Conservation (phyloP, 2,329 filamentous ascomycete genomes). For the Biscogniauxia mediterranea region DNA sequence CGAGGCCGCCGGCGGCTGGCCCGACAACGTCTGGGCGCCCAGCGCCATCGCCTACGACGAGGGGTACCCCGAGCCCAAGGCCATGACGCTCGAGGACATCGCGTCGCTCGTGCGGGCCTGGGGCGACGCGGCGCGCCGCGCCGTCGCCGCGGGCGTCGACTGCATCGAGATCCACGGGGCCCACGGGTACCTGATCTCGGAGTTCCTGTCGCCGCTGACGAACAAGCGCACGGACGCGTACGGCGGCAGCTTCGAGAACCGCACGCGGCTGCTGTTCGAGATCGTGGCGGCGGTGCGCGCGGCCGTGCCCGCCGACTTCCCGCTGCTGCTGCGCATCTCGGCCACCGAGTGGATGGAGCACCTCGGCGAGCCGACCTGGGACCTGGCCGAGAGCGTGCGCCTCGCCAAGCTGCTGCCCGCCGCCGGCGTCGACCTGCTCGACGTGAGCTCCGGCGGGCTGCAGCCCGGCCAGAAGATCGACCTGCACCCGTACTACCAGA, state of each 20-base stretch:
- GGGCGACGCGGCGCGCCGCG: constrained; percentile 34
- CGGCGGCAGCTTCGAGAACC: constrained; percentile 70
- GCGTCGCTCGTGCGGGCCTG: constrained; percentile 35
- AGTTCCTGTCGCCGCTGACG: constrained; percentile 66
- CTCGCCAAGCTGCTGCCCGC: constrained; percentile 70
- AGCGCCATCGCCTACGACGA: constrained; percentile 59
- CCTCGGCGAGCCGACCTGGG: constrained; percentile 59
- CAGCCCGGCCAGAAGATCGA: constrained; percentile 60
- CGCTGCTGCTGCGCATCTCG: constrained; percentile 64
- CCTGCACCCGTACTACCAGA: constrained; percentile 67
- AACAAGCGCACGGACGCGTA: constrained; percentile 70
- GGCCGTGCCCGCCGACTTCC: constrained; percentile 62
- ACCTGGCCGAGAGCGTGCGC: constrained; percentile 62
- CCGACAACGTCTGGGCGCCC: constrained; percentile 45
- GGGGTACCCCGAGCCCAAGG: constrained; percentile 54
- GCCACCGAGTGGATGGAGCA: constrained; percentile 68
- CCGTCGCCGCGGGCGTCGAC: constrained; percentile 55
- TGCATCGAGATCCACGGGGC: constrained; percentile 73
- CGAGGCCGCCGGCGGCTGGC: constrained; percentile 38
- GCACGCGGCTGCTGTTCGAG: constrained; percentile 66
- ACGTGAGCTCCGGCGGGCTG: constrained; percentile 77
- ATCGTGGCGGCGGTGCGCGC: constrained; percentile 61
- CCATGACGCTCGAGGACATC: constrained; percentile 49
- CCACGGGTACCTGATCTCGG: constrained; percentile 73
- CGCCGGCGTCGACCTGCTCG: constrained; percentile 76